Evolutionary conservation across 768 basidiomycete genomes (phyloP), one percentile per base, ranked within the genome.

Genomic region (Calocera cornea): DNA sequence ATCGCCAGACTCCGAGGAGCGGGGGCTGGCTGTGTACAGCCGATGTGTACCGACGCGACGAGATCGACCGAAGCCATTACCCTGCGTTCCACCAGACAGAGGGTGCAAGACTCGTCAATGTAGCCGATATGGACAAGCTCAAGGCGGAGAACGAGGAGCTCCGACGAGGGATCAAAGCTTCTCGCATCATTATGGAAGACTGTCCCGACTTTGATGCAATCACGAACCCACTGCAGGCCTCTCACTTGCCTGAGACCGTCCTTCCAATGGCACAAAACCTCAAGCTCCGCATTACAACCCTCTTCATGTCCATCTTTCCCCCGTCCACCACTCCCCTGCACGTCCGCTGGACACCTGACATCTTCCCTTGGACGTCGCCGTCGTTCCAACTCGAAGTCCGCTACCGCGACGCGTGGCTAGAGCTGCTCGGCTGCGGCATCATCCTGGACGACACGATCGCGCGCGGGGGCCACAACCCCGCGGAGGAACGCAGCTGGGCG

Each of bases 61-160:
- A 98, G 78, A 98, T 99, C 69, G 97, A 99, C 79, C 83, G 85
- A 14, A 90, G 89, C 10, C 97, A 99, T 75, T 97, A 97, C 76
- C 97, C 97, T 3, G 91, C 97, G 40, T 99, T 99, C 75, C 97
- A 99, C 77, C 97, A 99, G 78, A 92, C 97, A 78, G 97, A 99
- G 75, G 97, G 95, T 34, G 92, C 94, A 14, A 80, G 86, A 34
- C 54, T 60, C 31, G 54, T 60, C 24, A 60, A 60, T 19, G 27
- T 60, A 11, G 31, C 16, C 24, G 54, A 60, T 31, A 86, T 97
- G 66, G 82, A 86, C 66, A 50, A 67, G 1, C 81, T 95, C 22
- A 80, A 85, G 64, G 84, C 84, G 70, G 86, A 94, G 72, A 97
- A 92, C 70, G 83, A 76, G 41, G 78, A 79, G 41, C 81, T 97